Conservation (phyloP, 2,329 filamentous ascomycete species). For the Fusarium acutatum region DNA sequence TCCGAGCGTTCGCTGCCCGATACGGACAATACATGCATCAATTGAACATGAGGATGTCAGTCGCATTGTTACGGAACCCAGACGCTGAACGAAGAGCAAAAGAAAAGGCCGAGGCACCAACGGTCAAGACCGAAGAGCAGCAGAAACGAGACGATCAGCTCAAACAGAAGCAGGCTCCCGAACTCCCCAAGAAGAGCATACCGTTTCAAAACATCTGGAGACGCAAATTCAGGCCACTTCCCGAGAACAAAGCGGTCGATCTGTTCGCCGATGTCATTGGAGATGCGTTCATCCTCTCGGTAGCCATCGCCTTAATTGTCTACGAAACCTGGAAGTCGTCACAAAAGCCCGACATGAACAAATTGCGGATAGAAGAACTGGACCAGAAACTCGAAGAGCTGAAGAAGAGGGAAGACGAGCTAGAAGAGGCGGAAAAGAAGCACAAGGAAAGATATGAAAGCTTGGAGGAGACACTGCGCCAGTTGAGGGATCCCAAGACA, state of each 20-base stretch:
- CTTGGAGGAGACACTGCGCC: constrained; percentile 63
- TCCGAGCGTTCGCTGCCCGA: constrained; percentile 67
- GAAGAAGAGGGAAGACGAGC: constrained; percentile 58
- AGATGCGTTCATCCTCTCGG: constrained; percentile 68
- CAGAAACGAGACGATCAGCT: constrained; percentile 61
- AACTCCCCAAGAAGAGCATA: constrained; percentile 38
- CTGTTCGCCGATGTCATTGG: constrained; percentile 73
- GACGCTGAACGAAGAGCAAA: constrained; percentile 66
- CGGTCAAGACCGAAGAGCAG: constrained; percentile 72
- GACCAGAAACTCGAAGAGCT: constrained; percentile 59
- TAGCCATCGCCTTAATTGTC: constrained; percentile 65
- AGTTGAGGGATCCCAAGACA: constrained; percentile 64
- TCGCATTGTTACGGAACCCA: constrained; percentile 65
- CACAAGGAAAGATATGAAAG: constrained; percentile 58
- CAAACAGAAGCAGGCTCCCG: constrained; percentile 49
- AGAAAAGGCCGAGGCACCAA: constrained; percentile 70
- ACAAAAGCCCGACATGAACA: constrained; percentile 68
- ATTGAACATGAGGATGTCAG: constrained; percentile 71
- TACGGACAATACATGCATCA: constrained; percentile 73
- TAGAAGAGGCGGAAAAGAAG: constrained; percentile 56
- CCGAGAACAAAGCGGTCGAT: constrained; percentile 71
- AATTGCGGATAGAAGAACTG: constrained; percentile 62
- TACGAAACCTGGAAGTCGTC: constrained; percentile 69
- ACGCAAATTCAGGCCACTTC: constrained; percentile 69
- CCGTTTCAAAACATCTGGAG: constrained; percentile 65